phyloP scores from a whole-genome alignment of 441 rosid species.

The Brassica balearica region DNA sequence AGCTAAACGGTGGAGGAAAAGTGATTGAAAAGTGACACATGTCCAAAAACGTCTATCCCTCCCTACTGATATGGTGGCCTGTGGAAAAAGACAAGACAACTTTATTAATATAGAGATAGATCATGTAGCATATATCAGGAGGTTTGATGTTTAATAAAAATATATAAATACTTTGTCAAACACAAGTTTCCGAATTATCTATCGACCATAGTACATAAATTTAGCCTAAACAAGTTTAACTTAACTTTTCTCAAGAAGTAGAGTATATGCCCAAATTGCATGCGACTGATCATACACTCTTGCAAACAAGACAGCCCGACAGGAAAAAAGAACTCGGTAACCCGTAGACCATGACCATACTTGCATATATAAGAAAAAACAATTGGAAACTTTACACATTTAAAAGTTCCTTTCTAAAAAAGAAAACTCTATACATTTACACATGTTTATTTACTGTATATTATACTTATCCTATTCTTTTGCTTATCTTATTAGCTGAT shows the following conservation, averaged over 20 bases:
- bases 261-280: not conserved
- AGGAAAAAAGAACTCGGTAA: not conserved
- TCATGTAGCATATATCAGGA: not conserved
- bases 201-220: not conserved
- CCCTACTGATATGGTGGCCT: no score
- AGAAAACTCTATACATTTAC: no score
- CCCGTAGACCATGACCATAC: not conserved
- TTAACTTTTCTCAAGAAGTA: conserved; percentile 4
- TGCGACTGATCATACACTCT: not conserved
- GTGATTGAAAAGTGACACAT: not conserved
- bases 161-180: not conserved
- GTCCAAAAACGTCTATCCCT: not conserved
- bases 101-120: no score
- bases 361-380: not conserved
- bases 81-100: no score
- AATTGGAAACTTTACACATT: no score
- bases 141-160: not conserved
- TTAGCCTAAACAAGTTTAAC: not conserved
- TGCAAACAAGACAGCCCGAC: not conserved
- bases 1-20: no score
- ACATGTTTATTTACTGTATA: no score
- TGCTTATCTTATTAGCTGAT: no score
- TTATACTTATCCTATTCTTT: no score
- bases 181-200: not conserved
- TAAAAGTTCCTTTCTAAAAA: no score